Base-by-base conservation (phyloP, 2,329 filamentous ascomycete genomes). In the Aspergillus cejpii region DNA sequence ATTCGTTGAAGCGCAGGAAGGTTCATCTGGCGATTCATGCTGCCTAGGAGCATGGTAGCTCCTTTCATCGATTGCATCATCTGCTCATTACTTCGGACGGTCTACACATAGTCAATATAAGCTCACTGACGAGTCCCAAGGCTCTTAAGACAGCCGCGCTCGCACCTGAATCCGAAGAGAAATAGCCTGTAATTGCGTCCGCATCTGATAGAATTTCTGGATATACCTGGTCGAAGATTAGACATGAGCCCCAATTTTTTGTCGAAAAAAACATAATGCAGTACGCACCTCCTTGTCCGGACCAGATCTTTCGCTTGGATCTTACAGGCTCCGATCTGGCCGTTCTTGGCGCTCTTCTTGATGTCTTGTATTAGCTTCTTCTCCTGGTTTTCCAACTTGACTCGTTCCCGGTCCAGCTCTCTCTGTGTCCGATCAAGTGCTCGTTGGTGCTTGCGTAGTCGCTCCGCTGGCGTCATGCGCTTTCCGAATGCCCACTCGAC, bases 21-120 rank as follows among this genome's bases (percentile, higher is more conserved):
- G 64, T 98, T 97, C 90, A 97, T 97, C 52, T 87, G 87, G 53
- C 86, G 80, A 69, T 98, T 98, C 92, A 98, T 98, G 72, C 86
- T 94, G 43, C 90, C 89, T 6, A 98, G 75, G 2, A 95, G 83
- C 69, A 84, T 83, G 1, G 92, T 97, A 3, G 92, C 92, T 26
- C 92, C 92, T 70, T 96, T 98, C 92, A 98, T 97, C 6, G 90
- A 92, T 69, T 95, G 88, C 90, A 96, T 96, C 92, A 98, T 98
- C 70, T 97, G 91, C 68, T 98, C 92, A 68, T 98, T 98, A 55
- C 90, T 96, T 53, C 92, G 83, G 53, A 97, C 91, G 39, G 92
- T 98, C 87, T 95, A 59, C 14, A 44, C 23, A 39, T 44, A 34
- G 47, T 43, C 28, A 45, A 27, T 19, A 41, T 51, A 29, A 45